A percentile compares a stretch with the other conserved stretches of the same genome.
These are phyloP conservation scores for Anthostomella pinea DNA, from an alignment of 2,329 filamentous ascomycete genomes.

Conservation along the genomic window DNA sequence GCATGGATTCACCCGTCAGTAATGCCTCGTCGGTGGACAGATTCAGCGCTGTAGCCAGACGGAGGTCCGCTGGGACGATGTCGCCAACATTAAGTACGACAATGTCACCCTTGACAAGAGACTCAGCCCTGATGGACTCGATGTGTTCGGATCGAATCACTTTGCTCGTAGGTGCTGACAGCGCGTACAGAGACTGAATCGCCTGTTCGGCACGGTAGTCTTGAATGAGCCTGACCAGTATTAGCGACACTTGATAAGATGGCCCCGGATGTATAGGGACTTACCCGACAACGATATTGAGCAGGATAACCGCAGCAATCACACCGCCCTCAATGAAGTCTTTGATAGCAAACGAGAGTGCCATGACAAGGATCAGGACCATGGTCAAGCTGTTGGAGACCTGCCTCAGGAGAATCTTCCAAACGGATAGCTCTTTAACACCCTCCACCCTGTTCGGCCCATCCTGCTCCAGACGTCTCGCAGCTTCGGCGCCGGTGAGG, in stretches of 20 bases:
- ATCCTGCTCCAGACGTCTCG: slow-evolving; percentile 62
- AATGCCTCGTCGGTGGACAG: slow-evolving; percentile 73
- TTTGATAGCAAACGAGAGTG: slow-evolving; percentile 61
- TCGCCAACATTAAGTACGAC: slow-evolving; percentile 62
- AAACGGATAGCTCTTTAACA: slow-evolving; percentile 68
- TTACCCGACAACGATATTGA: slow-evolving; percentile 66
- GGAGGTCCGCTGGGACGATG: slow-evolving; percentile 67
- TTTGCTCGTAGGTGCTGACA: slow-evolving; percentile 58
- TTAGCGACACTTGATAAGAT: slow-evolving; percentile 2
- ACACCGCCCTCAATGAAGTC: slow-evolving; percentile 64
- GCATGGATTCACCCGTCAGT: slow-evolving; percentile 70
- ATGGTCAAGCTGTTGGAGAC: slow-evolving; percentile 74
- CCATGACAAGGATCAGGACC: slow-evolving; percentile 73
- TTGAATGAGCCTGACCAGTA: slow-evolving; percentile 49
- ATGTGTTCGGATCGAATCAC: slow-evolving; percentile 53
- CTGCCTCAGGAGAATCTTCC: slow-evolving; percentile 74
- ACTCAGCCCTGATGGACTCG: slow-evolving; percentile 52
- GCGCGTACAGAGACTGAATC: slow-evolving; percentile 57
- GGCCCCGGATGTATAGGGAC: slow-evolving; percentile 23
- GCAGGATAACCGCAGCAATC: slow-evolving; percentile 61
- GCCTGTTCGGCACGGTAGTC: slow-evolving; percentile 61
- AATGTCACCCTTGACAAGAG: slow-evolving; percentile 64
- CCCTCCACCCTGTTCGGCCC: slow-evolving; percentile 70
- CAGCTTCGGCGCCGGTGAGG: slow-evolving; percentile 60
- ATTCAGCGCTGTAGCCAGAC: slow-evolving; percentile 66